phyloP scores from a whole-genome alignment of 306 rosid species.

The Purshia tridentata region DNA sequence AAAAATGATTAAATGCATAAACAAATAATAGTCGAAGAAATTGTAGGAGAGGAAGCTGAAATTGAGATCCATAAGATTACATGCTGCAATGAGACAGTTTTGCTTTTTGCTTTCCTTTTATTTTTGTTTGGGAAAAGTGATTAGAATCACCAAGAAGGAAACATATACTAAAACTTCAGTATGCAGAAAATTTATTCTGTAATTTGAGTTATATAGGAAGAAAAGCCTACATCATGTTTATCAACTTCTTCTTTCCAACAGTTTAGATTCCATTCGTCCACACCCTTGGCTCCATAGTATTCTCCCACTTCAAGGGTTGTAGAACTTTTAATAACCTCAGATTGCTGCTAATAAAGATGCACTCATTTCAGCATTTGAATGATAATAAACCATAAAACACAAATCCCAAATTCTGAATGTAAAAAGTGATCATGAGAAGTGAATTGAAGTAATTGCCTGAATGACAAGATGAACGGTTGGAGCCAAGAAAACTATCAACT shows the following conservation, averaged over 20 bases:
- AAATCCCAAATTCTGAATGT: neutral
- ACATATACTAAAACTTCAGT: too few relatives aligned
- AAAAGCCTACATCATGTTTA: slow-evolving; percentile 59
- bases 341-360: slow-evolving; percentile 58
- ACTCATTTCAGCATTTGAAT: slow-evolving; percentile 16
- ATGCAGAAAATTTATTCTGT: too few relatives aligned
- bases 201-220: neutral
- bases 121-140: too few relatives aligned
- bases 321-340: slow-evolving; percentile 40
- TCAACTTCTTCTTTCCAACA: slow-evolving; percentile 68
- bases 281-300: slow-evolving; percentile 79
- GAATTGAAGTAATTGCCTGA: slow-evolving; percentile 42
- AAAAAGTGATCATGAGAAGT: neutral
- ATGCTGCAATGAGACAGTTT: neutral
- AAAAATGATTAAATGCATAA: neutral
- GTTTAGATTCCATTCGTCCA: slow-evolving; percentile 63
- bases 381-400: neutral
- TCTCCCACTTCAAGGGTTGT: slow-evolving; percentile 68
- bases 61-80: slow-evolving; percentile 2
- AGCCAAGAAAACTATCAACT: slow-evolving; percentile 70
- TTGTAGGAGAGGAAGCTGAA: neutral
- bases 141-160: too few relatives aligned
- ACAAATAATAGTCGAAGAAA: neutral
- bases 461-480: slow-evolving; percentile 87
- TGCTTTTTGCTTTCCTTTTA: too few relatives aligned